Evolutionary conservation across 2,329 filamentous ascomycete species (phyloP), one percentile per base, ranked within the genome.

Genomic region (Alternaria arborescens): DNA sequence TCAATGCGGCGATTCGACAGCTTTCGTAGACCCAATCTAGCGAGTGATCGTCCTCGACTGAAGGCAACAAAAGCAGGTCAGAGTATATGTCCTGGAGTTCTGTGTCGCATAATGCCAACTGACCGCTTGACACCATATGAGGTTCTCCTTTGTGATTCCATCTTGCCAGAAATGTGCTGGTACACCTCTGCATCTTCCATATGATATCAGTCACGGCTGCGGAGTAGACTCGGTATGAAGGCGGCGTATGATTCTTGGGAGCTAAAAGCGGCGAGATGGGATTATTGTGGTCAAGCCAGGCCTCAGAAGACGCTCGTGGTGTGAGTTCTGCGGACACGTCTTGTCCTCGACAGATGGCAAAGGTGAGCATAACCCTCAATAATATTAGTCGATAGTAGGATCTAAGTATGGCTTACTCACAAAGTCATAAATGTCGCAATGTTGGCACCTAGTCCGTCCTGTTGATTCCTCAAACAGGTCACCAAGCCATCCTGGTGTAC

Each of bases 1-100:
- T 72, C 5, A 75, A 50, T 2, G 72, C 69, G 28, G 76, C 71
- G 7, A 78, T 60, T 18, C 74, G 75, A 43, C 71, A 69, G 32
- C 65, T 68, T 51, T 77, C 74, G 60, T 77, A 74, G 8, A 71
- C 55, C 72, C 73, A 77, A 55, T 77, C 74, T 4, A 64, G 65
- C 8, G 63, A 34, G 3, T 58, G 22, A 3, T 65, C 52, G 8
- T 60, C 43, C 14, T 67, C 61, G 2, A 62, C 55, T 6, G 69
- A 67, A 5, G 65, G 70, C 4, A 59, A 46, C 1, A 43, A 52
- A 11, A 71, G 51, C 18, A 76, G 61, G 3, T 66, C 65, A 1
- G 65, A 57, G 58, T 73, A 74, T 8, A 71, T 70, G 36, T 71
- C 65, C 28, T 74, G 68, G 58, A 72, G 61, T 43, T 68, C 62